phyloP scores from a whole-genome alignment of 1,139 yeast species.

The Nakaseomyces kungkrabaensis region DNA sequence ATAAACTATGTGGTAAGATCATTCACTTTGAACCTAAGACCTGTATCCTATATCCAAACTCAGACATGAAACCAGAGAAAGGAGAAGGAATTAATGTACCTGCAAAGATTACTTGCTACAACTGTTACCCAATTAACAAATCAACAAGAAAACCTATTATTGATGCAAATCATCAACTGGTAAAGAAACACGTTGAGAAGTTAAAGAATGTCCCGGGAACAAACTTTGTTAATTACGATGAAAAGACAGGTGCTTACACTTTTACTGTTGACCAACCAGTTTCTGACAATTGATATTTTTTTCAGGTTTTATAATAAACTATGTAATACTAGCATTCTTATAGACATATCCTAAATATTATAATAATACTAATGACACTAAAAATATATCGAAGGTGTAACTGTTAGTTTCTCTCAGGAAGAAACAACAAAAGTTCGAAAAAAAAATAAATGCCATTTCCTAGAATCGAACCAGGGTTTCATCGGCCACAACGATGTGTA shows the following conservation, averaged over 20 bases:
- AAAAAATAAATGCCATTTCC: constrained; percentile 16
- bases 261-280: constrained; percentile 38
- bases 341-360: not conserved
- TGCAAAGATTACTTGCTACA: constrained; percentile 60
- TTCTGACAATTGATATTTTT: not conserved
- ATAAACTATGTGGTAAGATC: constrained; percentile 54
- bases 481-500: constrained; percentile 34
- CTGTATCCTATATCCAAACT: constrained; percentile 67
- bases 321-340: not conserved
- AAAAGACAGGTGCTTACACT: constrained; percentile 73
- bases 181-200: constrained; percentile 57
- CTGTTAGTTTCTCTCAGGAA: not conserved
- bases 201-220: constrained; percentile 53
- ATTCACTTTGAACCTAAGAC: constrained; percentile 50
- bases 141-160: constrained; percentile 64
- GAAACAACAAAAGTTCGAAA: not conserved
- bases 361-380: too few relatives aligned
- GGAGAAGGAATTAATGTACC: constrained; percentile 86
- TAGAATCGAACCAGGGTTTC: constrained; percentile 22
- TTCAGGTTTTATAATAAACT: not conserved
- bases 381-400: too few relatives aligned
- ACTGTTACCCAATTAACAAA: constrained; percentile 67
- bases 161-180: constrained; percentile 67
- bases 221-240: constrained; percentile 65
- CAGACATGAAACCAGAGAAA: constrained; percentile 45